A percentile compares a stretch with the other conserved stretches of the same genome.
These are phyloP conservation scores for Phytophthora multivora DNA, from an alignment of 352 stramenopile genomes.

Conservation along the genomic window DNA sequence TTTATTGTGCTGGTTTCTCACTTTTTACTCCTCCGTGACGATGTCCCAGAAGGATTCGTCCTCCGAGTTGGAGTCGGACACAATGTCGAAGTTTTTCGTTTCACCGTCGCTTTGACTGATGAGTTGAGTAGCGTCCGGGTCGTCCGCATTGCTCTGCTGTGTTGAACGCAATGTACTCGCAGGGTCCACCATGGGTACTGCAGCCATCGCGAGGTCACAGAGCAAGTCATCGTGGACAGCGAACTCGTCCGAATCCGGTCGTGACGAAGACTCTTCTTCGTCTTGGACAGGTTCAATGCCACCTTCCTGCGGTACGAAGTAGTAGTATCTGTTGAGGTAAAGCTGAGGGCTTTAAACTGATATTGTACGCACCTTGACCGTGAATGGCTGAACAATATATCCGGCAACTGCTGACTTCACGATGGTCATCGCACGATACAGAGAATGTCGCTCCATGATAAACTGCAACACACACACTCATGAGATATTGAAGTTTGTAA, in stretches of 20 bases:
- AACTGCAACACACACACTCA: conserved; percentile 41
- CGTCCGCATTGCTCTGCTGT: conserved; percentile 51
- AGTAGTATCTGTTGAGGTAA: background rate
- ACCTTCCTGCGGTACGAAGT: conserved; percentile 35
- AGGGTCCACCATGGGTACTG: conserved; percentile 46
- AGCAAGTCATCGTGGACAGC: conserved; percentile 61
- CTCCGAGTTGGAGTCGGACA: conserved; percentile 65
- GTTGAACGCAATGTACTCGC: conserved; percentile 60
- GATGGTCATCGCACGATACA: conserved; percentile 57
- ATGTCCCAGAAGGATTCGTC: conserved; percentile 33
- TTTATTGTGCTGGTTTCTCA: background rate
- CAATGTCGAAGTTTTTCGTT: conserved; percentile 52
- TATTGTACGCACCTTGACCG: conserved; percentile 47
- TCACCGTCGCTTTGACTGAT: conserved; percentile 24
- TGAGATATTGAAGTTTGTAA: conserved; percentile 14
- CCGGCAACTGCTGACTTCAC: conserved; percentile 66
- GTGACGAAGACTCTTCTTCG: conserved; percentile 8
- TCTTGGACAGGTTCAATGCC: conserved; percentile 47
- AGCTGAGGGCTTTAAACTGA: background rate
- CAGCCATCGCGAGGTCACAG: conserved; percentile 47
- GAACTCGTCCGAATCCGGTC: conserved; percentile 38
- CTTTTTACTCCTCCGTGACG: conserved; percentile 29
- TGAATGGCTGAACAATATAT: conserved; percentile 68
- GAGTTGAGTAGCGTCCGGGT: conserved; percentile 27
- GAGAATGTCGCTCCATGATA: conserved; percentile 61